Percentiles rank a stretch among this genome's conserved stretches.
Conservation (phyloP, 2,329 filamentous ascomycete species). For the Pseudocercospora crystallina region DNA sequence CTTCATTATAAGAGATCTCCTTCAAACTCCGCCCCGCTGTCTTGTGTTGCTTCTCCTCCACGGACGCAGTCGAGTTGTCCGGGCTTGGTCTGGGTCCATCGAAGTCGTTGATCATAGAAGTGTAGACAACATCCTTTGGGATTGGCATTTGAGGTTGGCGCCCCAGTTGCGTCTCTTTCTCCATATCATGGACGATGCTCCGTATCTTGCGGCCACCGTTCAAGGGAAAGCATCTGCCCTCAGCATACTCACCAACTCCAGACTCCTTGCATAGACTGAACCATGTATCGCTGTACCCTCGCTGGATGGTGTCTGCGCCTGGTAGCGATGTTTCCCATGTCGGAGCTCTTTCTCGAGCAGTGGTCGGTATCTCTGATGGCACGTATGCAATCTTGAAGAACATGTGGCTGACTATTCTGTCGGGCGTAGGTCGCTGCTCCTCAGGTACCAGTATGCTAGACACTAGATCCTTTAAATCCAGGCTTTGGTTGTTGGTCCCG, state of each 20-base stretch:
- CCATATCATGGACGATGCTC: conserved; percentile 52
- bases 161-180: conserved; percentile 49
- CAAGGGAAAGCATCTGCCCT: conserved; percentile 48
- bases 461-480: conserved; percentile 76
- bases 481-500: conserved; percentile 68
- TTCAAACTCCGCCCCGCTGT: conserved; percentile 42
- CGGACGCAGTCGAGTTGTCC: conserved; percentile 35
- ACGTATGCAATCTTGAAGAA: conserved; percentile 79
- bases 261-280: conserved; percentile 51
- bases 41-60: conserved; percentile 30
- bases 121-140: conserved; percentile 49
- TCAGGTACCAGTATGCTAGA: conserved; percentile 74
- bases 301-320: conserved; percentile 43
- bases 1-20: conserved; percentile 50
- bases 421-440: conserved; percentile 71
- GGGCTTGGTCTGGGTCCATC: conserved; percentile 27
- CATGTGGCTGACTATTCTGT: conserved; percentile 73
- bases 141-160: conserved; percentile 52
- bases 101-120: conserved; percentile 37
- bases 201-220: conserved; percentile 49
- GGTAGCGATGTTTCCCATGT: conserved; percentile 49
- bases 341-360: conserved; percentile 47
- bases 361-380: conserved; percentile 53
- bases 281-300: conserved; percentile 54
- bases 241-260: conserved; percentile 50